Evolutionary conservation across 1,284 basidiomycete species (phyloP), one percentile per base, ranked within the genome.

Genomic region (Gymnopus androsaceus): DNA sequence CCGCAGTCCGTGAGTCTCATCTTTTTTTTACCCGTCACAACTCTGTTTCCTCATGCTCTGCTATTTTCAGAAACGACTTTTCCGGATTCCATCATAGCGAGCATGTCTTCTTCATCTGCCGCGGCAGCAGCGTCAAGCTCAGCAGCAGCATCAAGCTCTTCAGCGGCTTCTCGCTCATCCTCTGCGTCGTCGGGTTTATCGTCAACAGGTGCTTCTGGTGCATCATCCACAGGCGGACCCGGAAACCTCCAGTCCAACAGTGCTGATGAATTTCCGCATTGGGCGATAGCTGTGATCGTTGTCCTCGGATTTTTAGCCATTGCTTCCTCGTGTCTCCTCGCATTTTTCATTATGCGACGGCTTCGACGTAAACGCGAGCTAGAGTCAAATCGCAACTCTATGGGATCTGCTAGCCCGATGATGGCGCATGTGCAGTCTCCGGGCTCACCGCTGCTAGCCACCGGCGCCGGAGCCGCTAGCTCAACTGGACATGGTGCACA

Each of bases 281-380:
- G 91, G 90, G 92, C 88, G n/a, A 94, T 94, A 60, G 91, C 91
- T 41, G 86, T 92, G 59, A 90, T 94, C 57, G 87, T 87, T 53
- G 81, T 93, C 46, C 81, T 94, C 33, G 91, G 90, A 30, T 85
- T 90, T 71, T 76, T 93, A 56, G 90, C 90, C 48, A 84, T 93
- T 59, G 78, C 84, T 46, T 83, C 87, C 9, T 75, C 80, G 8
- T 82, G 85, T 57, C 70, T 87, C 50, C 79, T 90, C 49, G 73
- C 77, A 36, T 92, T 89, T 77, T 73, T 91, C 68, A 79, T 90
- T 66, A 72, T 88, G 67, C 82, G 87, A 28, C 81, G 87, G 41
- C 65, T 87, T 56, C 83, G 88, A 47, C 72, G 77, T 58, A 78
- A 80, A 52, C 72, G 76, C 42, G 71, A 75, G 46, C 67, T 69